Base-by-base conservation (phyloP, 192 early-diverging fungal genomes). In the Podila horticola region DNA sequence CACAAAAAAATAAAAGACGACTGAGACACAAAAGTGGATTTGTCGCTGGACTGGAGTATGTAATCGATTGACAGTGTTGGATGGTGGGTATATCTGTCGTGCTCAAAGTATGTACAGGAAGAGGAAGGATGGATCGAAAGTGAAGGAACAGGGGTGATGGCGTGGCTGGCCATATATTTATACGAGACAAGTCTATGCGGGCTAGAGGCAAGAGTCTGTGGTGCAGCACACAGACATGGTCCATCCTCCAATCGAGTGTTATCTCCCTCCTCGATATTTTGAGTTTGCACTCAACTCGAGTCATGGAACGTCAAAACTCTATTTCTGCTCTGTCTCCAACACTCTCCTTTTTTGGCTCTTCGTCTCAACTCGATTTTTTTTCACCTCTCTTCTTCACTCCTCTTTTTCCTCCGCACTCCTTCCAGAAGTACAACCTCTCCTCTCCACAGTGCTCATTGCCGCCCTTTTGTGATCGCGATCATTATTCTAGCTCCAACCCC, bases 241-340 rank as follows among this genome's bases (percentile, higher is more conserved):
- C 31, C 31, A 31, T 31, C 31, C 31, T 31, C 31, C 31, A 31
- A 31, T 5, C 31, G 31, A 31, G 3, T 5, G 31, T 31, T 45
- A 45, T 45, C 41, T 45, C 41, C 15, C 15, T 45, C 13, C 38
- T 15, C 15, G 41, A 3, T 45, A 45, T 45, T 45, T 45, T 45
- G 41, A 45, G 41, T 45, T 45, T 45, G 41, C 41, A 45, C 62
- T 64, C 64, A 66, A 49, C 17, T 66, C 45, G 64, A 66, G 64
- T 66, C 64, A 66, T 66, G 41, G 49, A 38, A 48, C 38, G 64
- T 66, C 64, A 66, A 66, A 66, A 66, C 24, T 48, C 13, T 50
- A 20, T 24, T 52, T 66, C 10, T 62, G 30, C 31, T 20, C 57
- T 58, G 29, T 57, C 55, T 17, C 2, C n/a, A 22, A 15, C 2